A percentile compares a stretch with the other conserved stretches of the same genome.
Evolutionary conservation across 2,329 filamentous ascomycete genomes (phyloP).

Genomic region (Dactylella cylindrospora): DNA sequence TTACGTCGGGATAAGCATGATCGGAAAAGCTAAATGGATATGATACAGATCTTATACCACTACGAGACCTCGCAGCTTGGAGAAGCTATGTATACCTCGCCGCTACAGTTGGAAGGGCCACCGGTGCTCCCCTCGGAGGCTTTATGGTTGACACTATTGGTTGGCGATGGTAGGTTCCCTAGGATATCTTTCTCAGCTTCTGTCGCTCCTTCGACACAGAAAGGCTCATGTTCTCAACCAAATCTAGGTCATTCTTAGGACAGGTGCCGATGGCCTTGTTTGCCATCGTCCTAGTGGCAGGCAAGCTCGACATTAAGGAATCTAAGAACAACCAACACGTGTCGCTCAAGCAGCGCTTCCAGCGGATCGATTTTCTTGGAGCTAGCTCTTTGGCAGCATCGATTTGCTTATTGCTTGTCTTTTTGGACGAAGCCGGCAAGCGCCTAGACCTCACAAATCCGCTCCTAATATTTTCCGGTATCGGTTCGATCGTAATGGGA

Average conservation of each 20-base stretch:
- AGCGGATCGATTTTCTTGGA: constrained; percentile 35
- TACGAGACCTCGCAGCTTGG: constrained; percentile 61
- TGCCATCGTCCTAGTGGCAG: constrained; percentile 65
- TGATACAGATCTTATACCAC: constrained; percentile 47
- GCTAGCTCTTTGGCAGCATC: constrained; percentile 22
- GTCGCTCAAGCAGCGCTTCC: constrained; percentile 23
- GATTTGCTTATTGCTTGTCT: constrained; percentile 27
- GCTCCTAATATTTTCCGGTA: constrained; percentile 7
- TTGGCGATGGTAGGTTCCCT: constrained; percentile 62
- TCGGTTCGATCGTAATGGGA: constrained; percentile 15
- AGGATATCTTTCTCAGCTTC: neutral
- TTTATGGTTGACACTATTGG: constrained; percentile 64
- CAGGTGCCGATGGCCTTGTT: constrained; percentile 69
- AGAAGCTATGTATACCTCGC: constrained; percentile 60
- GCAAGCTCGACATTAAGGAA: constrained; percentile 48
- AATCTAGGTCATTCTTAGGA: constrained; percentile 65
- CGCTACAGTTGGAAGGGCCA: constrained; percentile 57
- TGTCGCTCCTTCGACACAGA: neutral
- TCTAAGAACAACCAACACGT: neutral
- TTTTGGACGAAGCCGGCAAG: constrained; percentile 29
- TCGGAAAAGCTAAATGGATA: constrained; percentile 5
- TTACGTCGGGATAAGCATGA: neutral
- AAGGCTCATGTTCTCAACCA: constrained; percentile 20
- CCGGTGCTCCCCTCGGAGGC: constrained; percentile 62
- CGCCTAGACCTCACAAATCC: neutral